These are phyloP conservation scores for Citrus hindsii DNA, from an alignment of 345 rosid species.

Conservation along the genomic window DNA sequence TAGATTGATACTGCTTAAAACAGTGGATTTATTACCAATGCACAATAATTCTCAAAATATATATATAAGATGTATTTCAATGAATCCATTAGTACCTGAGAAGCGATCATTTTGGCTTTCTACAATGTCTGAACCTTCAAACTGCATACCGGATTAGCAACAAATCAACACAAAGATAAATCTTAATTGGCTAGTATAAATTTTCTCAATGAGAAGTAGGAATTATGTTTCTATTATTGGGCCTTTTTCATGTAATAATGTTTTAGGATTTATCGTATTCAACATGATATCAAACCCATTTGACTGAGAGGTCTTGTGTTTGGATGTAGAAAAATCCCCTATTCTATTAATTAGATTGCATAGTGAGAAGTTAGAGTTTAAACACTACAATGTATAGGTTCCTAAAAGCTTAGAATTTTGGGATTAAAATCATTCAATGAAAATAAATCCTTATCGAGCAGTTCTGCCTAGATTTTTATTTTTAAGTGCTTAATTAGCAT, in stretches of 20 bases:
- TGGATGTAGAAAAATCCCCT: neutral
- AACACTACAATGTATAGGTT: neutral
- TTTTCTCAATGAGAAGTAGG: neutral
- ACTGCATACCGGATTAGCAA: constrained; percentile 35
- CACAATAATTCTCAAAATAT: neutral
- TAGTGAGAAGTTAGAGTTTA: neutral
- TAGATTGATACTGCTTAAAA: neutral
- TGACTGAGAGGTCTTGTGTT: neutral
- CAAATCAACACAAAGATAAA: neutral
- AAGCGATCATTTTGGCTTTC: constrained; percentile 67
- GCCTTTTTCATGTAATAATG: neutral
- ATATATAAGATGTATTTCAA: neutral
- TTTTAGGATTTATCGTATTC: neutral
- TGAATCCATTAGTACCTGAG: constrained; percentile 45
- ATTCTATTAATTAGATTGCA: neutral
- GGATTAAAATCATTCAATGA: neutral
- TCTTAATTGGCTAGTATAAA: neutral
- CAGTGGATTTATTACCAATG: neutral
- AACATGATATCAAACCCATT: neutral
- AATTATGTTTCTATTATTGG: neutral
- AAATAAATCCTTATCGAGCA: neutral
- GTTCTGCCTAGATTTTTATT: neutral
- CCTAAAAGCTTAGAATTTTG: neutral
- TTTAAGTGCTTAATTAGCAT: neutral
- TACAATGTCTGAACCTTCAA: constrained; percentile 67